These are phyloP conservation scores for Coccomyxa sp. DNA, from an alignment of 139 green algal genomes.

Conservation along the genomic window DNA sequence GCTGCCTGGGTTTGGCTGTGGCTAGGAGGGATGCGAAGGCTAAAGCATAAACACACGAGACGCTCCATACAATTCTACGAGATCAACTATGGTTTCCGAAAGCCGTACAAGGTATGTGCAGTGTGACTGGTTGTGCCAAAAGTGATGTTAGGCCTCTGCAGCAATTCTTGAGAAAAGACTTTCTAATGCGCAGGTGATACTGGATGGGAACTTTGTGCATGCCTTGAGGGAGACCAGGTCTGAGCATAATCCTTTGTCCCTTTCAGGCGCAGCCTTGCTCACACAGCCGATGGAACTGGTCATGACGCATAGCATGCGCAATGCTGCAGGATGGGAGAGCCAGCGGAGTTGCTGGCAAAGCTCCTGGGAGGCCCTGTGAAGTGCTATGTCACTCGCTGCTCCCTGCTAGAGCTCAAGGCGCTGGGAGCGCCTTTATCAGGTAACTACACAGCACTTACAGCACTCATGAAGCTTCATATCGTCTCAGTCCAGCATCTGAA, in stretches of 20 bases:
- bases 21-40: not conserved
- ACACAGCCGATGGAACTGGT: no score
- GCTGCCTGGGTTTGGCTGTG: no score
- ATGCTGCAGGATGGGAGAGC: not conserved
- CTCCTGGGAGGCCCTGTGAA: not conserved
- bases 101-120: not conserved
- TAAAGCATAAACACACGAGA: slow-evolving; percentile 1
- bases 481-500: no score
- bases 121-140: no score
- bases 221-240: not conserved
- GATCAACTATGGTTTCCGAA: slow-evolving; percentile 1
- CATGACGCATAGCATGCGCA: no score
- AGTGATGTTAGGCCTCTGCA: no score
- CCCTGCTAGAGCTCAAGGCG: not conserved
- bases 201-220: not conserved
- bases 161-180: no score
- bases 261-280: no score
- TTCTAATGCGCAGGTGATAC: not conserved
- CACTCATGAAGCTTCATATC: not conserved
- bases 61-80: not conserved
- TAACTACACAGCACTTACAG: no score
- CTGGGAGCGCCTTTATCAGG: not conserved
- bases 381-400: not conserved
- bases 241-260: not conserved
- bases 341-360: not conserved